Percentiles rank a stretch among this genome's conserved stretches.
Evolutionary conservation across 1,284 basidiomycete species (phyloP).

Genomic region (Acaromyces ingoldii): DNA sequence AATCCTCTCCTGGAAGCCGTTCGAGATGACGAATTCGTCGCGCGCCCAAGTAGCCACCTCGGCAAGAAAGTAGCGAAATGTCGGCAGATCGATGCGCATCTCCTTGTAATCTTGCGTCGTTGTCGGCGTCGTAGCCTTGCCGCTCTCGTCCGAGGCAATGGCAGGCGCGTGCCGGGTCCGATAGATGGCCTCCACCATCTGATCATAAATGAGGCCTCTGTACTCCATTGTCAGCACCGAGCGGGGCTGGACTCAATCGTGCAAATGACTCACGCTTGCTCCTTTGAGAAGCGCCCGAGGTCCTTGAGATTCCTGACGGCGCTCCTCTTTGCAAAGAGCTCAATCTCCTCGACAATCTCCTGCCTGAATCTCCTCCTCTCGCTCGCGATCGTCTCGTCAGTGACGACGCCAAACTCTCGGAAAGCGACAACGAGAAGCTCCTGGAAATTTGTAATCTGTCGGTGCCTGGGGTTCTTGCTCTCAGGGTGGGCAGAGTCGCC

Average conservation of each 20-base stretch:
- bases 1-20: constrained; percentile 48
- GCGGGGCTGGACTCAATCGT: constrained; percentile 47
- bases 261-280: constrained; percentile 82
- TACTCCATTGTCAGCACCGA: neutral
- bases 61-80: constrained; percentile 84
- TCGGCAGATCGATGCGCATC: constrained; percentile 77
- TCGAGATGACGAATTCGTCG: constrained; percentile 78
- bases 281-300: constrained; percentile 77
- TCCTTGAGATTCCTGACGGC: constrained; percentile 82
- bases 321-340: constrained; percentile 90
- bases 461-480: constrained; percentile 78
- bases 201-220: constrained; percentile 45
- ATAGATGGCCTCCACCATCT: constrained; percentile 49
- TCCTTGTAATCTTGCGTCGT: constrained; percentile 55
- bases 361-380: constrained; percentile 82
- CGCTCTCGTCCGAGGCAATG: neutral
- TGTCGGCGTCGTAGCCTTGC: constrained; percentile 2
- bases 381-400: constrained; percentile 84
- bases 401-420: constrained; percentile 91
- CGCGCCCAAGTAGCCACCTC: constrained; percentile 94
- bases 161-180: constrained; percentile 42
- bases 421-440: constrained; percentile 61
- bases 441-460: constrained; percentile 95
- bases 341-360: constrained; percentile 89
- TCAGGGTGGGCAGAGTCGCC: constrained; percentile 91